phyloP scores from a whole-genome alignment of 805 yeast species.

The Candida pseudofarinosa region DNA sequence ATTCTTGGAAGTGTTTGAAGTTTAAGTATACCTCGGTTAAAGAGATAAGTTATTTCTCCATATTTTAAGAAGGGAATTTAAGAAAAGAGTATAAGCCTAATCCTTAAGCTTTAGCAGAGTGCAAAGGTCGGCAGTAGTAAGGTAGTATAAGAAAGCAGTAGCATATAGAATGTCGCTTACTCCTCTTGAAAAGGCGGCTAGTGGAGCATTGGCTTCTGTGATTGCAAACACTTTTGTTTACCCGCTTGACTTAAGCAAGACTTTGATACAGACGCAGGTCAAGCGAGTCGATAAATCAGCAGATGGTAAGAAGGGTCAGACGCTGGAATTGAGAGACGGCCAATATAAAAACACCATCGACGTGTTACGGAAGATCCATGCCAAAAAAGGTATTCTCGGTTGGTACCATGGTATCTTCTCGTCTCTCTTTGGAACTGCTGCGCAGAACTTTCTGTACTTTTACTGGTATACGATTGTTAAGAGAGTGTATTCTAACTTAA shows the following conservation, averaged over 20 bases:
- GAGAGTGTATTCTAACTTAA: conserved; percentile 43
- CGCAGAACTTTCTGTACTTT: conserved; percentile 78
- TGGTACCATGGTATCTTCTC: conserved; percentile 71
- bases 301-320: neutral
- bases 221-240: conserved; percentile 76
- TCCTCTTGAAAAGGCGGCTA: conserved; percentile 75
- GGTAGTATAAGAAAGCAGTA: neutral
- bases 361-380: conserved; percentile 56
- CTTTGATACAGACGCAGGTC: conserved; percentile 71
- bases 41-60: too few species aligned
- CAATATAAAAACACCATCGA: conserved; percentile 56
- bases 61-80: too few species aligned
- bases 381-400: conserved; percentile 59
- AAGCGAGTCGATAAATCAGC: conserved; percentile 16
- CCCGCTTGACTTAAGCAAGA: conserved; percentile 76
- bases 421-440: conserved; percentile 64
- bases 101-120: too few species aligned
- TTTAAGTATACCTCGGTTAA: too few species aligned
- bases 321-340: conserved; percentile 7
- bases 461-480: conserved; percentile 82
- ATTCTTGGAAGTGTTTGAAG: too few species aligned
- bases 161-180: conserved; percentile 42
- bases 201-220: conserved; percentile 80
- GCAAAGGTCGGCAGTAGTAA: neutral
- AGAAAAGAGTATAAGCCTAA: too few species aligned